Conservation (phyloP, 2,329 filamentous ascomycete genomes). For the Neofusicoccum ribis region DNA sequence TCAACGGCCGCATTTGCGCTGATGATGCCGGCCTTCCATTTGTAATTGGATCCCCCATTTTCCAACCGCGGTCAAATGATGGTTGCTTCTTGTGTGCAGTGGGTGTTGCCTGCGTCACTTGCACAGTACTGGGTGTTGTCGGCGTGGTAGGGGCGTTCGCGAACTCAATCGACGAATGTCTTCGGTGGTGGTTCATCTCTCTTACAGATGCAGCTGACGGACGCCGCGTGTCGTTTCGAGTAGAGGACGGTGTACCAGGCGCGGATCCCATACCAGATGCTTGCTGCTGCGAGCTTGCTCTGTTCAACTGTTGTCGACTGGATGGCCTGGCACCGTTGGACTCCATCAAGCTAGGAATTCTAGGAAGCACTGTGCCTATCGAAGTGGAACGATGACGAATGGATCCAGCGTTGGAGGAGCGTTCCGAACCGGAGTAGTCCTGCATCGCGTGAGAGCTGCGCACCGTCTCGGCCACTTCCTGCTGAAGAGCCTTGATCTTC, state of each 20-base stretch:
- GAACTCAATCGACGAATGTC: slow-evolving; percentile 85
- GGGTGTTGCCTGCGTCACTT: slow-evolving; percentile 27
- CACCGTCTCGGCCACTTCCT: slow-evolving; percentile 63
- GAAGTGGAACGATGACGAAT: slow-evolving; percentile 34
- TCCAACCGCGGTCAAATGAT: slow-evolving; percentile 62
- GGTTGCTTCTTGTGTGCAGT: slow-evolving; percentile 55
- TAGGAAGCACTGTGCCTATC: slow-evolving; percentile 39
- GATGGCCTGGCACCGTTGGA: slow-evolving; percentile 31
- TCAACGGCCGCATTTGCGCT: slow-evolving; percentile 2
- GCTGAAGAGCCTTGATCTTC: slow-evolving; percentile 88
- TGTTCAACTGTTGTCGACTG: slow-evolving; percentile 32
- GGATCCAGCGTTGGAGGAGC: slow-evolving; percentile 32
- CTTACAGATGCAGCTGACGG: slow-evolving; percentile 82
- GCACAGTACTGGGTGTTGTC: slow-evolving; percentile 24
- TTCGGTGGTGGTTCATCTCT: slow-evolving; percentile 78
- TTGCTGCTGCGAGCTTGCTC: slow-evolving; percentile 32
- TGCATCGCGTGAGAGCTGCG: background rate
- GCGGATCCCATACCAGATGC: background rate
- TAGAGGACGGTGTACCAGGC: slow-evolving; percentile 27
- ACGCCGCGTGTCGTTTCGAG: slow-evolving; percentile 44
- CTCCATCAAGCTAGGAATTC: slow-evolving; percentile 40
- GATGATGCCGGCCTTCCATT: slow-evolving; percentile 21
- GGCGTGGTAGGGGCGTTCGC: slow-evolving; percentile 40
- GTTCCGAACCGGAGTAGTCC: slow-evolving; percentile 38
- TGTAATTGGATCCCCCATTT: slow-evolving; percentile 46